Evolutionary conservation across 371 early-diverging fungal species (phyloP).

Genomic region (Capillidium heterosporum): DNA sequence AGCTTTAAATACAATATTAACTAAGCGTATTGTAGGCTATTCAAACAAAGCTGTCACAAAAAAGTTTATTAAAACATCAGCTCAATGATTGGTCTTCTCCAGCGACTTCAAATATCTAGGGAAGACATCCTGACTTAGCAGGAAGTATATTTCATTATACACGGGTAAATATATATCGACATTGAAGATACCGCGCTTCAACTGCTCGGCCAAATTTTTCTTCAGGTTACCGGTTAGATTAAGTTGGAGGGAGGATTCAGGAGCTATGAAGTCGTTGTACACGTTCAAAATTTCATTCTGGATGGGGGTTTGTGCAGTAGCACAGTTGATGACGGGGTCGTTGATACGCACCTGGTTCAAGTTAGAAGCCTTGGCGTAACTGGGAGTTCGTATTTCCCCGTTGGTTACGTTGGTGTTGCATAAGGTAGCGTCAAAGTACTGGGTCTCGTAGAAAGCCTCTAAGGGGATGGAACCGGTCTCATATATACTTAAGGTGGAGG

Average conservation of each 20-base stretch:
- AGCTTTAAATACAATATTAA: too few species aligned
- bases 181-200: not conserved
- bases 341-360: not conserved
- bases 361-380: too few species aligned
- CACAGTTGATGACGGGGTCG: not conserved
- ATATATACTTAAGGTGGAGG: not conserved
- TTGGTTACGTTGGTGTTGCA: not conserved
- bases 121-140: not conserved
- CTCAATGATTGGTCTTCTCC: too few species aligned
- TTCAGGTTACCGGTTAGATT: not conserved
- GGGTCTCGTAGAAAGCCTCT: not conserved
- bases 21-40: too few species aligned
- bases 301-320: not conserved
- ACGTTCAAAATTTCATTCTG: not conserved
- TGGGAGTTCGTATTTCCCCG: not conserved
- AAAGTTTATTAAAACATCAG: too few species aligned
- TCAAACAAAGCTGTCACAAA: too few species aligned
- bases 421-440: not conserved
- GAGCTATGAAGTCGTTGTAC: slow-evolving; percentile 1
- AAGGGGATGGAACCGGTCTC: not conserved
- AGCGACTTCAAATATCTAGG: not conserved
- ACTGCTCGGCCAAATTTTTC: not conserved
- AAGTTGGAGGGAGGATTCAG: not conserved
- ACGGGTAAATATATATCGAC: not conserved
- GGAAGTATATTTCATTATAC: not conserved